Percentiles rank a stretch among this genome's conserved stretches.
Evolutionary conservation across 2,329 filamentous ascomycete genomes (phyloP).

Genomic region (Sporothrix sp.): DNA sequence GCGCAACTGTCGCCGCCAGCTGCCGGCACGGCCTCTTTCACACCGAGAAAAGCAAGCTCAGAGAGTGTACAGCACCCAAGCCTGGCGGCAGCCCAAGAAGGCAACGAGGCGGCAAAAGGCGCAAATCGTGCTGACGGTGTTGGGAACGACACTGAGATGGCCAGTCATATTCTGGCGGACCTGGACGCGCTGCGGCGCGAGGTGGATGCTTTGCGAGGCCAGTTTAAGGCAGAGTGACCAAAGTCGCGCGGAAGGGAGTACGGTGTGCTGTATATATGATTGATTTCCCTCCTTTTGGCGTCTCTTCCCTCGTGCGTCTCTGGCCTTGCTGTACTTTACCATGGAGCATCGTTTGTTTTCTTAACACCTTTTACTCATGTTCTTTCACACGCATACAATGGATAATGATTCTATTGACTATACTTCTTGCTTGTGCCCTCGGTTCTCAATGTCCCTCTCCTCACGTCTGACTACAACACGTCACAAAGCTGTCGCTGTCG

Average conservation of each 20-base stretch:
- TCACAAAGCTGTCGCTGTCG: neutral
- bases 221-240: conserved; percentile 2
- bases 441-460: too few species aligned
- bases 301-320: neutral
- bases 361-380: too few species aligned
- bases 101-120: conserved; percentile 15
- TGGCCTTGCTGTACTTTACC: neutral
- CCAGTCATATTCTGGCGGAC: conserved; percentile 59
- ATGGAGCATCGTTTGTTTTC: neutral
- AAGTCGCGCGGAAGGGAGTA: too few species aligned
- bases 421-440: too few species aligned
- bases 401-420: too few species aligned
- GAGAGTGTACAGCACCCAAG: conserved; percentile 20
- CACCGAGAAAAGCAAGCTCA: conserved; percentile 24
- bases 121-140: conserved; percentile 8
- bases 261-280: neutral
- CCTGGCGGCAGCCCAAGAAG: conserved; percentile 18
- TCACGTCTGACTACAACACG: neutral
- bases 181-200: conserved; percentile 62
- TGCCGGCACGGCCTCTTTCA: conserved; percentile 7
- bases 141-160: conserved; percentile 28
- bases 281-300: neutral
- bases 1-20: conserved; percentile 7
- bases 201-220: conserved; percentile 55
- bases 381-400: too few species aligned